Base-by-base conservation (phyloP, 2,329 filamentous ascomycete species). In the Paecilomyces dactylethromorphus region DNA sequence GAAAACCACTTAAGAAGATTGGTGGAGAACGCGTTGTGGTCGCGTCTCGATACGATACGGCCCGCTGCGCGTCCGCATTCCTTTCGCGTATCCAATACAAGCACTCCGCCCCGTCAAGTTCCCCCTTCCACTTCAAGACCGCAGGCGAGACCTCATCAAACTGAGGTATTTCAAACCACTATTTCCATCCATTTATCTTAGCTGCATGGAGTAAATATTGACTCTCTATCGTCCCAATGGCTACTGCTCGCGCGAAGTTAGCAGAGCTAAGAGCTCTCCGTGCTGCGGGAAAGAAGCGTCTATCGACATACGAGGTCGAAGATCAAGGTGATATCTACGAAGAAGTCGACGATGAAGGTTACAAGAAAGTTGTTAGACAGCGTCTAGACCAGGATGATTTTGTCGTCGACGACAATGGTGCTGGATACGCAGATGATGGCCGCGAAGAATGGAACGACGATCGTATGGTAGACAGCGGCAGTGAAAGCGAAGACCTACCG, bases 341-440 rank as follows among this genome's bases (percentile, higher is more conserved):
- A 63, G 92, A 96, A 69, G 92, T 99, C 54, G 92, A 97, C 70
- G 94, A 99, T 69, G 93, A 94, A 69, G 90, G 90, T 56, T 99
- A 99, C 81, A 97, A 97, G 80, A 95, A 95, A 74, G 88, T 97
- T 65, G 92, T 99, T 13, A 86, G 94, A 50, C 86, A 88, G 58
- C 88, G 94, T 53, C 81, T 99, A 56, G 90, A 97, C 70, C 83
- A 96, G 69, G 94, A 99, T 68, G 94, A 99, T 77, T 99, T 99
- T 69, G 93, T 99, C 56, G 92, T 99, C 60, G 94, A 97, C 79
- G 94, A 99, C 78, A 96, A 97, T 78, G 93, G 93, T 69, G 91
- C 93, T 72, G 93, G 94, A 39, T 99, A 99, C 70, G 93, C 91
- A 64, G 93, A 97, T 72, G 94, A 97, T 71, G 94, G 94, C 61